These are phyloP conservation scores for Bipolaris gigantea DNA, from an alignment of 2,329 filamentous ascomycete genomes.

Conservation along the genomic window DNA sequence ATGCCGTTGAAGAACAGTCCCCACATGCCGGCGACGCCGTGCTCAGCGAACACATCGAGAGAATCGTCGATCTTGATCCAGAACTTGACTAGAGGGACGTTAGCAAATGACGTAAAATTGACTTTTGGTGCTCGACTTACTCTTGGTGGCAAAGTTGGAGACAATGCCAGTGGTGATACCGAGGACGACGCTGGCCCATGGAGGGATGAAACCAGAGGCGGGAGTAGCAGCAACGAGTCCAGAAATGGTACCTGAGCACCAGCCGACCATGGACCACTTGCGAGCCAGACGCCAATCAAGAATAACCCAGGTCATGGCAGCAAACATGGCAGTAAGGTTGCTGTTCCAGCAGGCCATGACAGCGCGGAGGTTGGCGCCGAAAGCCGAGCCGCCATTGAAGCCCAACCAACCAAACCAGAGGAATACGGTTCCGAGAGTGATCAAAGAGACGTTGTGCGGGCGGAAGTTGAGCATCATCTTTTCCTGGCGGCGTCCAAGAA, in stretches of 20 bases:
- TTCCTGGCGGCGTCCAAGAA: constrained; percentile 93
- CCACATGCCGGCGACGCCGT: constrained; percentile 80
- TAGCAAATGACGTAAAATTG: constrained; percentile 16
- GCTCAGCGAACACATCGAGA: constrained; percentile 89
- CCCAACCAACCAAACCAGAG: constrained; percentile 99
- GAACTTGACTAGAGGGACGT: constrained; percentile 60
- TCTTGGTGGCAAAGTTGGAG: constrained; percentile 86
- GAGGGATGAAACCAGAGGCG: constrained; percentile 75
- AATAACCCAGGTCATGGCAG: constrained; percentile 87
- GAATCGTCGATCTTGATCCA: constrained; percentile 82
- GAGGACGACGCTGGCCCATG: constrained; percentile 64
- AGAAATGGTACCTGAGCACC: constrained; percentile 87
- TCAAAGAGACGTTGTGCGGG: constrained; percentile 96
- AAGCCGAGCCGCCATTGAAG: constrained; percentile 96
- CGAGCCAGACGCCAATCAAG: constrained; percentile 92
- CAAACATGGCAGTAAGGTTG: constrained; percentile 90
- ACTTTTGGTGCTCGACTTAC: constrained; percentile 55
- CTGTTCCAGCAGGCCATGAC: constrained; percentile 98
- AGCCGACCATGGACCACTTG: constrained; percentile 94
- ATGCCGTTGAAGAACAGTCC: constrained; percentile 79
- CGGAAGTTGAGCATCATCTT: constrained; percentile 99
- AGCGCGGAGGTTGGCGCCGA: constrained; percentile 90
- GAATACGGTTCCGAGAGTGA: constrained; percentile 90
- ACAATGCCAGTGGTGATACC: constrained; percentile 66
- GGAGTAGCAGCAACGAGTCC: constrained; percentile 87